Evolutionary conservation across 148 eudicot species (phyloP), one percentile per base, ranked within the genome.

Genomic region (Fallopia convolvulus): DNA sequence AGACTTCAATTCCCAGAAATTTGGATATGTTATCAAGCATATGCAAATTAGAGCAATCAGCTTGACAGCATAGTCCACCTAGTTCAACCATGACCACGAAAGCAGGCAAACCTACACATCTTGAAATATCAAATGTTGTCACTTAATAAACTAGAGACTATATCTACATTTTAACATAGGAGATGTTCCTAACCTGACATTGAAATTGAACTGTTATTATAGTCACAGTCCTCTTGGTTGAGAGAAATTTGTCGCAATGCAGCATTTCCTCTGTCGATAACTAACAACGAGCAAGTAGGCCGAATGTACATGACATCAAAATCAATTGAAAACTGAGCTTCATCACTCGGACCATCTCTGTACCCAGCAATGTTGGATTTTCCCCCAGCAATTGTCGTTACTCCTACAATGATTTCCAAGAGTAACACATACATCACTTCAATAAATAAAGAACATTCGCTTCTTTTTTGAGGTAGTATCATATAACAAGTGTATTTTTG

Each of bases 301-400:
- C 89, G 88, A 42, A 93, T 89, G 90, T 96, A 93, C 75, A 95
- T 82, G 82, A 96, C 87, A 75, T 93, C 99, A 82, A 96, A 96
- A 80, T 96, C 98, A 76, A 79, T 23, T 30, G 99, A 96, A 83
- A 96, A 95, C 79, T 88, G 88, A 55, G 99, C 99, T 83, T 89
- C 91, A 75, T 91, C 99, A 75, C 98, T 91, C 5, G 99, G 98
- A 52, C 99, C 99, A 78, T 93, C 99, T 83, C 98, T 91, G 84
- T 91, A 93, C 65, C 99, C 99, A 44, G 94, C 88, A 84, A 89
- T 84, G 85, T 87, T 96, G 55, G 99, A 96, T 82, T 93, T 96
- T 7, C 99, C 99, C 66, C 99, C 99, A 76, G 99, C 99, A 85
- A 96, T 96, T 52, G 99, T 96, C 36, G 98, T 91, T 85, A 96